Percentiles rank a stretch among this genome's conserved stretches.
These are phyloP conservation scores for Phlebiopsis flavidoalba DNA, from an alignment of 768 basidiomycete species.

Conservation along the genomic window DNA sequence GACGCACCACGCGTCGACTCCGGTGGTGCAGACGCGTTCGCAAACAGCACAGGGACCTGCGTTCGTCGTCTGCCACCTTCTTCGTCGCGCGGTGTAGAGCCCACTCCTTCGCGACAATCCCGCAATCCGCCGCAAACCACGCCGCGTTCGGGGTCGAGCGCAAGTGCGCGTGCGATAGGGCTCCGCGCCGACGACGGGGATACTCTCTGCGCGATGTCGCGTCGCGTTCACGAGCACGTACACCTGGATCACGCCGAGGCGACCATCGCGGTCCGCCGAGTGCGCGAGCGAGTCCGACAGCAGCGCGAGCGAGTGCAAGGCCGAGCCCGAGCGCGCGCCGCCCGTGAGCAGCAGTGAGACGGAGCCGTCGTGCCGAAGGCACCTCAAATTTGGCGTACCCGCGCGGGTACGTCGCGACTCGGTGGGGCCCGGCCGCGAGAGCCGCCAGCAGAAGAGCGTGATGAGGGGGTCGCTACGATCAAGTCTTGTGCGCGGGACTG, in stretches of 20 bases:
- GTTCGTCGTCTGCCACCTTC: constrained; percentile 85
- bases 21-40: constrained; percentile 98
- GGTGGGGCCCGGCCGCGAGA: constrained; percentile 72
- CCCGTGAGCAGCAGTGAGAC: constrained; percentile 84
- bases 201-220: constrained; percentile 43
- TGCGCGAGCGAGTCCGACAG: constrained; percentile 69
- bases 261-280: constrained; percentile 56
- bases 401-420: constrained; percentile 72
- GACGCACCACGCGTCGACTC: constrained; percentile 96
- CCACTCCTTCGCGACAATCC: constrained; percentile 87
- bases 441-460: constrained; percentile 82
- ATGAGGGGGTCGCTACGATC: constrained; percentile 89
- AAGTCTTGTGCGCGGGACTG: constrained; percentile 44
- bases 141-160: constrained; percentile 89
- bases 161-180: constrained; percentile 48
- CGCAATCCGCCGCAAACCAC: constrained; percentile 79
- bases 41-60: constrained; percentile 85
- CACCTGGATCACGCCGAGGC: constrained; percentile 51
- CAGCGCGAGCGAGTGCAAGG: constrained; percentile 86
- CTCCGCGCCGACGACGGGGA: constrained; percentile 30
- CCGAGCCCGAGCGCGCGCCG: constrained; percentile 71
- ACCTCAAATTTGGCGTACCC: constrained; percentile 95
- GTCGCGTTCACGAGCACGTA: constrained; percentile 56
- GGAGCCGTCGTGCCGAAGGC: constrained; percentile 84
- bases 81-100: constrained; percentile 86